These are phyloP conservation scores for Wolfiporia cocos DNA, from an alignment of 1,284 basidiomycete species.

Conservation along the genomic window DNA sequence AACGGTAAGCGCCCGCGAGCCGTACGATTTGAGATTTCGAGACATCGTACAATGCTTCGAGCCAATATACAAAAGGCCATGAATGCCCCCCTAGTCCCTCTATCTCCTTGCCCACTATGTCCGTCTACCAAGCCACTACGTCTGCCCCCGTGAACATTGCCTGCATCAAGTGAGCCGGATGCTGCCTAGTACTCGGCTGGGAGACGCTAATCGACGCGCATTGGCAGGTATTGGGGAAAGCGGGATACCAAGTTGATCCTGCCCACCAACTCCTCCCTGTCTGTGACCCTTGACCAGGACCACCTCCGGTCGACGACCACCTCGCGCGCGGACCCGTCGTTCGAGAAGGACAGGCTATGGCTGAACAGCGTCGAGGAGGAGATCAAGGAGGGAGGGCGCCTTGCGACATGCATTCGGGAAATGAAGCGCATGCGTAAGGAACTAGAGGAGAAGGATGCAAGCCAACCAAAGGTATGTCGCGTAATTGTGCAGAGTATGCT, in stretches of 20 bases:
- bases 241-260: conserved; percentile 93
- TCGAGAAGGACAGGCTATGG: conserved; percentile 83
- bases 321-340: conserved; percentile 78
- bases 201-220: conserved; percentile 9
- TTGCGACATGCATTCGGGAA: conserved; percentile 85
- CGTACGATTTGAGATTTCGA: conserved; percentile 22
- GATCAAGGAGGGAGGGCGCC: conserved; percentile 78
- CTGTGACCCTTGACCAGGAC: conserved; percentile 95
- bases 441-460: conserved; percentile 66
- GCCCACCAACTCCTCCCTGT: conserved; percentile 96
- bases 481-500: too few species aligned
- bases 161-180: conserved; percentile 79
- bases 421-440: conserved; percentile 75
- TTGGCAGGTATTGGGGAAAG: conserved; percentile 93
- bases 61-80: too few species aligned
- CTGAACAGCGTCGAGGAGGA: conserved; percentile 89
- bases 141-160: conserved; percentile 97
- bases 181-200: too few species aligned
- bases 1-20: conserved; percentile 13
- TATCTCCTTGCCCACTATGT: conserved; percentile 38
- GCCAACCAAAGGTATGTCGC: conserved; percentile 58
- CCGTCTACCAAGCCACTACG: conserved; percentile 80
- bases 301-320: conserved; percentile 94
- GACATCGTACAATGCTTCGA: too few species aligned
- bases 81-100: too few species aligned